These are phyloP conservation scores for Solanum corneliomulleri DNA, from an alignment of 257 asterid species.

Conservation along the genomic window DNA sequence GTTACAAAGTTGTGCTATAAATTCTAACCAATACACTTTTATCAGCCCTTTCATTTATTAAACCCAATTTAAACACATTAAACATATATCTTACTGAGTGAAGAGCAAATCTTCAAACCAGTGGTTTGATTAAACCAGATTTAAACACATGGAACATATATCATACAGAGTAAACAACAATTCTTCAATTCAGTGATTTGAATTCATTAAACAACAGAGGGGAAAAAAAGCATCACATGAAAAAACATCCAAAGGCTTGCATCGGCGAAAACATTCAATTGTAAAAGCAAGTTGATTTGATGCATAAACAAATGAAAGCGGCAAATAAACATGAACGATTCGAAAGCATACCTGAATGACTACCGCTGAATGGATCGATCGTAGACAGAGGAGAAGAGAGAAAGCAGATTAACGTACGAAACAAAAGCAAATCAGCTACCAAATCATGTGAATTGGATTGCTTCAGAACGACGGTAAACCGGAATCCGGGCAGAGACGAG, in stretches of 20 bases:
- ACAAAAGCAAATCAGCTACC: not conserved
- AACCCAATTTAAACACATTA: not conserved
- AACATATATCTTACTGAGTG: not conserved
- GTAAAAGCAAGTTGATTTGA: not conserved
- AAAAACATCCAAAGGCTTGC: not conserved
- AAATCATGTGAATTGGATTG: not conserved
- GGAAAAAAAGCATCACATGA: not conserved
- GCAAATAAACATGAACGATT: not conserved
- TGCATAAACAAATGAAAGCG: not conserved
- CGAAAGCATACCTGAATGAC: not conserved
- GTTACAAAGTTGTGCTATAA: not conserved
- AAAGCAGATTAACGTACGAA: not conserved
- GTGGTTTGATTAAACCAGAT: not conserved
- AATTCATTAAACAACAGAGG: not conserved
- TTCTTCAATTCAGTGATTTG: not conserved
- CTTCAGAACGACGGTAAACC: not conserved
- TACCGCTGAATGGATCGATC: not conserved
- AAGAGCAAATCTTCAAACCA: not conserved
- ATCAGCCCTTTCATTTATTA: not conserved
- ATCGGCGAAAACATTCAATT: not conserved
- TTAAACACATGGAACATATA: not conserved
- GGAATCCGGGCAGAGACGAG: not conserved
- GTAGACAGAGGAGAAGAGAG: not conserved
- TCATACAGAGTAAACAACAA: not conserved
- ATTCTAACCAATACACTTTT: not conserved